These are phyloP conservation scores for Cnidoscolus chayamansa DNA, from an alignment of 441 rosid genomes.

Conservation along the genomic window DNA sequence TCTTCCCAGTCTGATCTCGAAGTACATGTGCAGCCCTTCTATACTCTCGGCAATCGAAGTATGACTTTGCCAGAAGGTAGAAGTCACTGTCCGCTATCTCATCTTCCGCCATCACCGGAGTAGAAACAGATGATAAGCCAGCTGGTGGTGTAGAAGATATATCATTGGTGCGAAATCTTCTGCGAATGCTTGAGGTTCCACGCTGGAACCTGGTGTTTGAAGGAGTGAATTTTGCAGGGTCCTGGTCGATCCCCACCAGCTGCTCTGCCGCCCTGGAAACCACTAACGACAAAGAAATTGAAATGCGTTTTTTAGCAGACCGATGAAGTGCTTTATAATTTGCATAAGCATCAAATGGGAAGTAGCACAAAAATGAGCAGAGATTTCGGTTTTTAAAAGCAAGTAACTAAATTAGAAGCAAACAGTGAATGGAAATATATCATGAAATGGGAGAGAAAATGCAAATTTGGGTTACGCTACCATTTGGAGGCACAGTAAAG, in stretches of 20 bases:
- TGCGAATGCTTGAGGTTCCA: constrained; percentile 84
- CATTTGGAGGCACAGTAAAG: constrained; percentile 88
- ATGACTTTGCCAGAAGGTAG: constrained; percentile 59
- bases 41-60: constrained; percentile 40
- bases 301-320: not conserved
- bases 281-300: not conserved
- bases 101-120: constrained; percentile 79
- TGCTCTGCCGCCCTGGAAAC: constrained; percentile 36
- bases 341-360: not conserved
- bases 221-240: constrained; percentile 74
- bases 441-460: not conserved
- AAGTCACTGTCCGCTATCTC: constrained; percentile 63
- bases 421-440: not conserved
- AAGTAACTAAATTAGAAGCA: not conserved
- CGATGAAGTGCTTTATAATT: too few species aligned
- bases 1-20: constrained; percentile 69
- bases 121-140: constrained; percentile 66
- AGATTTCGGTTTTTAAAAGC: not conserved
- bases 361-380: not conserved
- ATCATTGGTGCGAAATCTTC: constrained; percentile 77
- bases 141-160: constrained; percentile 56
- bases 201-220: constrained; percentile 89
- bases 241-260: constrained; percentile 79
- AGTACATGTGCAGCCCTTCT: constrained; percentile 81
- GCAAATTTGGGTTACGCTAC: constrained; percentile 36